Evolutionary conservation across 2,329 filamentous ascomycete species (phyloP), one percentile per base, ranked within the genome.

Genomic region (Tolypocladium tropicale): DNA sequence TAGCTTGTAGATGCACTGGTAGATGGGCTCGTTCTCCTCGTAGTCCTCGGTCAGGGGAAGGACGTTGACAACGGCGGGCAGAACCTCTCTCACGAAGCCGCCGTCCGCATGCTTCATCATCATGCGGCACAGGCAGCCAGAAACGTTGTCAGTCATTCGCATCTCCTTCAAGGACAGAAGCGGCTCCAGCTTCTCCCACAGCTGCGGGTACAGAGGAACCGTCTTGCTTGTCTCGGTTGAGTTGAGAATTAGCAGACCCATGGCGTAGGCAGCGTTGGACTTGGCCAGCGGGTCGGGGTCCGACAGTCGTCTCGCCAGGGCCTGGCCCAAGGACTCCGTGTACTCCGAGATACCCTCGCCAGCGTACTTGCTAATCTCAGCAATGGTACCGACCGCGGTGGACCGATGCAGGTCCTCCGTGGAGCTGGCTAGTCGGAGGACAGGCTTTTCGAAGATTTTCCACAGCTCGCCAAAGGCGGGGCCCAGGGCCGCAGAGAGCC

Each of bases 21-120:
- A 99, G 58, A 97, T 85, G 10, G 94, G 91, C 65, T 90, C 89
- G 74, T 99, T 97, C 82, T 97, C 94, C 73, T 96, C 91, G 65
- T 83, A 97, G 71, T 97, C 94, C 69, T 96, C 92, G 72, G 89
- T 89, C 60, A 97, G 79, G 11, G 94, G 94, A 39, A 97, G 81
- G 32, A 92, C 81, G 59, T 82, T 81, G 56, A 95, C 81, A 32
- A 97, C 75, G 1, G 84, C 84, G 30, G 93, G 92, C 1, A 99
- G 81, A 23, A 95, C 89, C 58, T 96, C 85, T 41, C 80, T 75
- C 54, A 95, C 80, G 21, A 93, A 91, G 11, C 95, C 85, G 63
- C 82, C 83, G 63, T 93, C 85, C n/a, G 89, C 86, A 73, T 95
- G 86, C 66, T 88, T 88, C 69, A 89, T 82, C 72, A 97, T 95